Evolutionary conservation across 495 filamentous ascomycete species (phyloP), one percentile per base, ranked within the genome.

Genomic region (Terfezia boudieri): DNA sequence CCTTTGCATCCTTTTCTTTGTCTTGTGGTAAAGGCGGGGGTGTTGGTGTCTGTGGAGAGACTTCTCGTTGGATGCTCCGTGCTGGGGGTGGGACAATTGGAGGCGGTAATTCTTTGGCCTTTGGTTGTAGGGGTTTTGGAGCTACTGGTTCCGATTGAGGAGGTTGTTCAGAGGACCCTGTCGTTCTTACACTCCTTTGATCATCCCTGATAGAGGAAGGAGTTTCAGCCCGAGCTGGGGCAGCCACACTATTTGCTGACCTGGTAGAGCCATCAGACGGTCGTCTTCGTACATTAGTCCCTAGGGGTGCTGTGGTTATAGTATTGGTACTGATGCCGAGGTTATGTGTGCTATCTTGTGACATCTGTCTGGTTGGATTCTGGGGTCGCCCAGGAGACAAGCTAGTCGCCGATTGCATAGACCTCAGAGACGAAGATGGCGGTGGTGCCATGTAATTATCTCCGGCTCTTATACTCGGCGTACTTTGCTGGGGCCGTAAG

Each of bases 211-310:
- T 14, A 14, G 14, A 14, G 14, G 14, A 20, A 46, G 41, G 14
- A 5, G 41, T 14, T 20, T 46, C 41, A 20, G 41, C 41, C 8
- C 41, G 4, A 14, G 8, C 14, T 14, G 41, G 14, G 41, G 4
- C 17, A 20, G 12, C 17, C 41, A 46, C 14, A 23, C 60, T 57
- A 20, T 56, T 57, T 41, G 48, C 61, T 43, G 62, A 64, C 48
- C 56, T 64, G 38, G 63, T 59, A 37, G 61, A 64, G 8, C 55
- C 60, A 36, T 61, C 58, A 9, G 61, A 64, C 12, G 61, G 61
- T 35, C 58, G 61, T 16, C 61, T 56, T 49, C 61, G 54, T 8
- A 14, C 41, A 20, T 46, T 46, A 32, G 26, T 32, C 4, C 26
- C 26, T 32, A 32, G 7, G 26, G 26, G 26, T 7, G 7, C 26